A percentile compares a stretch with the other conserved stretches of the same genome.
Conservation (phyloP, 106 monocot genomes). For the Dendrobium officinale region DNA sequence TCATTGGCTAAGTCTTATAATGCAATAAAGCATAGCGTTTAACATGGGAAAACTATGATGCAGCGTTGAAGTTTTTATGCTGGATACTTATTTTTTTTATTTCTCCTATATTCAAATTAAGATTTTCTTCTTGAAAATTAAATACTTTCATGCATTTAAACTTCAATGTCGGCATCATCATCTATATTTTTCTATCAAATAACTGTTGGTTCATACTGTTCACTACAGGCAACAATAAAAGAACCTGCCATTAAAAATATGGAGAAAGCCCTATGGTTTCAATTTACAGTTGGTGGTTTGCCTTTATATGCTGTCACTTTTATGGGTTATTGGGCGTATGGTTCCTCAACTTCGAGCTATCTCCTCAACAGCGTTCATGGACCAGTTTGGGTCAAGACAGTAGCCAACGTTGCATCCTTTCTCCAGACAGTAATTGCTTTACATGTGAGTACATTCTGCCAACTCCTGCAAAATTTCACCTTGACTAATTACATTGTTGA, state of each 20-base stretch:
- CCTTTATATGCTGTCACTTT: slow-evolving; percentile 64
- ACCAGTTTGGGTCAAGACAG: slow-evolving; percentile 49
- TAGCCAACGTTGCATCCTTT: slow-evolving; percentile 55
- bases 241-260: slow-evolving; percentile 70
- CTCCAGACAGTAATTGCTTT: slow-evolving; percentile 66
- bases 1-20: background rate
- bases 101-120: background rate
- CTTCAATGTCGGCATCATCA: background rate
- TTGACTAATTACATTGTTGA: too few relatives aligned
- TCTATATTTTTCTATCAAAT: background rate
- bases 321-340: slow-evolving; percentile 80
- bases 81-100: too few relatives aligned
- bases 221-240: slow-evolving; percentile 69
- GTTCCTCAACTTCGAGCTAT: slow-evolving; percentile 60
- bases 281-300: slow-evolving; percentile 49
- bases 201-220: background rate
- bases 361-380: slow-evolving; percentile 51
- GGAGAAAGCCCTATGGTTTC: slow-evolving; percentile 72
- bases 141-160: background rate
- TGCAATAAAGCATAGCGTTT: background rate
- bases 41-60: too few relatives aligned
- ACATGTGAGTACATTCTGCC: slow-evolving; percentile 37
- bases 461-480: background rate
- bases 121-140: background rate
- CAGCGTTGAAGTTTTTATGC: too few relatives aligned